A percentile compares a stretch with the other conserved stretches of the same genome.
Evolutionary conservation across 2,329 filamentous ascomycete genomes (phyloP).

Genomic region (Zasmidium angulare): DNA sequence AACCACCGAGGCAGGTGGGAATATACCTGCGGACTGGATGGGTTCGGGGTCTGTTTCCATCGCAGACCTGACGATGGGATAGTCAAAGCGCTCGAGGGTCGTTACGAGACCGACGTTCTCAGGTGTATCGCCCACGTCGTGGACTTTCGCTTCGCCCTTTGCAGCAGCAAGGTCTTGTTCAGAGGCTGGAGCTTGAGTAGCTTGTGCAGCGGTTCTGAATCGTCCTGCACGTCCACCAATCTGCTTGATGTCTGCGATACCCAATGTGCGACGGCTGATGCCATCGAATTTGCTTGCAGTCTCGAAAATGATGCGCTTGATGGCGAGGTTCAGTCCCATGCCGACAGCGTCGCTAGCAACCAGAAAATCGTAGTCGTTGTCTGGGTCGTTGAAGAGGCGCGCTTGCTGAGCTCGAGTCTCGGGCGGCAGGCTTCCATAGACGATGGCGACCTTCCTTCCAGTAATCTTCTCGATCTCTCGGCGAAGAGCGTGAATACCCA

Average conservation of each 20-base stretch:
- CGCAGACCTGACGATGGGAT: conserved; percentile 60
- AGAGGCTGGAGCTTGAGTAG: conserved; percentile 27
- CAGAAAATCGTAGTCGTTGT: conserved; percentile 93
- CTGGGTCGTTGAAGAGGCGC: conserved; percentile 86
- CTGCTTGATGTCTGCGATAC: conserved; percentile 82
- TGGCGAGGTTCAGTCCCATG: conserved; percentile 90
- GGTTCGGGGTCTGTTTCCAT: conserved; percentile 65
- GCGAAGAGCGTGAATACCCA: conserved; percentile 79
- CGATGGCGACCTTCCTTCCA: conserved; percentile 79
- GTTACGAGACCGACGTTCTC: conserved; percentile 68
- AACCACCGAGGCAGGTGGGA: conserved; percentile 69
- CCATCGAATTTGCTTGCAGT: conserved; percentile 72
- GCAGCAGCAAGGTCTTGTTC: conserved; percentile 29
- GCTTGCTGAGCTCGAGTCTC: conserved; percentile 93
- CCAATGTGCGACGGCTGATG: conserved; percentile 55
- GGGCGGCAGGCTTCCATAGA: conserved; percentile 88
- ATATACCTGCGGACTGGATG: conserved; percentile 69
- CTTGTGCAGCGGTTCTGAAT: conserved; percentile 69
- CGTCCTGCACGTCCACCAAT: conserved; percentile 91
- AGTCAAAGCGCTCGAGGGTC: conserved; percentile 70
- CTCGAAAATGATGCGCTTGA: conserved; percentile 89
- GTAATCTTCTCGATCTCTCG: conserved; percentile 72
- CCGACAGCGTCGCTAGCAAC: conserved; percentile 95
- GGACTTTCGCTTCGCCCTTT: conserved; percentile 18
- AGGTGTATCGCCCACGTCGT: conserved; percentile 9